Percentiles rank a stretch among this genome's conserved stretches.
Evolutionary conservation across 208 protist species (phyloP).

Genomic region (Trichomonas vaginalis): DNA sequence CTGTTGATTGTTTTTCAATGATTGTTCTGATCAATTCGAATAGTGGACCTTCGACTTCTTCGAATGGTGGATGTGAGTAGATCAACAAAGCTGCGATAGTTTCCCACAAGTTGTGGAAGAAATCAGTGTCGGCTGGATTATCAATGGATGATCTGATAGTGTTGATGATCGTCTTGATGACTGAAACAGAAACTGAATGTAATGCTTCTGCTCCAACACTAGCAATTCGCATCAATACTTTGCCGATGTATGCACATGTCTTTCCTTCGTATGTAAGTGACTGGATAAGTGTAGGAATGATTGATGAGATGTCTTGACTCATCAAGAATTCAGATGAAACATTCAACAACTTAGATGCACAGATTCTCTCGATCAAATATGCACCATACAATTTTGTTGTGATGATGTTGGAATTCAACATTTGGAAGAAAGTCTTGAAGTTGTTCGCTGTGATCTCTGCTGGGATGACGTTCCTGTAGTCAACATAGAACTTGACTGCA

Average conservation of each 20-base stretch:
- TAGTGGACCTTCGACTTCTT: background rate
- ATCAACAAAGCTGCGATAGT: background rate
- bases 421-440: background rate
- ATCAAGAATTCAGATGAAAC: background rate
- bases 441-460: background rate
- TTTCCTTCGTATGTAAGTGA: background rate
- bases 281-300: background rate
- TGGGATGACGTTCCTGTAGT: background rate
- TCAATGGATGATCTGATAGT: background rate
- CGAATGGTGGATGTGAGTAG: background rate
- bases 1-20: background rate
- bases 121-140: background rate
- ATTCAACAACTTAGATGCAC: background rate
- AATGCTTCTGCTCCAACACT: background rate
- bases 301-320: background rate
- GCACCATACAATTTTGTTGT: background rate
- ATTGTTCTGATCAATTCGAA: background rate
- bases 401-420: background rate
- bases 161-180: background rate
- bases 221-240: background rate
- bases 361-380: background rate
- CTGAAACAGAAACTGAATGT: background rate
- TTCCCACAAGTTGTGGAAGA: background rate
- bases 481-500: background rate
- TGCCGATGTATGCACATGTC: background rate